Percentiles rank a stretch among this genome's conserved stretches.
These are phyloP conservation scores for Aschersonia sp. DNA, from an alignment of 2,329 filamentous ascomycete genomes.

Conservation along the genomic window DNA sequence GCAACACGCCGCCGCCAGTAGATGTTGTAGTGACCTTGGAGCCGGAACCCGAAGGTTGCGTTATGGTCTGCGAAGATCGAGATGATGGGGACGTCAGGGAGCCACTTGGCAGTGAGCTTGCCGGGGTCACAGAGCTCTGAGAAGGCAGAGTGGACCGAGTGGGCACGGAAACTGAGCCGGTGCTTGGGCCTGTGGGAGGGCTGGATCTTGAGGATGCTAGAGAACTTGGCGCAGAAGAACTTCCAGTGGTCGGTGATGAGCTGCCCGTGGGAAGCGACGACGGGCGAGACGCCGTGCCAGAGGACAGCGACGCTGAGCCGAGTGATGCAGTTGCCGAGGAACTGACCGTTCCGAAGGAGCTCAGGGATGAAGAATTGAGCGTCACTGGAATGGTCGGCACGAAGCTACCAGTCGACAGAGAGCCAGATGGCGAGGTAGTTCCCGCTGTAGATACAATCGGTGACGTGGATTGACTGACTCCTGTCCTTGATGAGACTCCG, in stretches of 20 bases:
- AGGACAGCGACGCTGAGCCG: neutral
- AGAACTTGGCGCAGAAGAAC: neutral
- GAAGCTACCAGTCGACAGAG: neutral
- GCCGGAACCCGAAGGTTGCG: too few species aligned
- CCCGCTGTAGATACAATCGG: too few species aligned
- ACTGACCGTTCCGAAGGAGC: neutral
- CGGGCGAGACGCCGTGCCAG: neutral
- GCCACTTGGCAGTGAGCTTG: neutral
- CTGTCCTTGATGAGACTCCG: too few species aligned
- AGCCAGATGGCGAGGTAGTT: too few species aligned
- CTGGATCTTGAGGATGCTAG: neutral
- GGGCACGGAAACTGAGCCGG: too few species aligned
- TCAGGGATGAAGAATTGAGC: neutral
- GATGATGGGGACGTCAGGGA: neutral
- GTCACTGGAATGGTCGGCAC: neutral
- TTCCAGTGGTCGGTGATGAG: neutral
- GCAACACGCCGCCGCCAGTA: too few species aligned
- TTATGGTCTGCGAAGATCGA: neutral
- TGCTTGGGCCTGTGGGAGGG: neutral
- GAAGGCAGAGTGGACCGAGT: neutral
- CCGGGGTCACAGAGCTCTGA: neutral
- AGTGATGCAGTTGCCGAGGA: neutral
- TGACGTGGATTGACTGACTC: too few species aligned
- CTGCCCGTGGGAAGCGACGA: neutral
- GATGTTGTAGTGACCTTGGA: too few species aligned